phyloP scores from a whole-genome alignment of 768 basidiomycete species.

The Russula abietina region DNA sequence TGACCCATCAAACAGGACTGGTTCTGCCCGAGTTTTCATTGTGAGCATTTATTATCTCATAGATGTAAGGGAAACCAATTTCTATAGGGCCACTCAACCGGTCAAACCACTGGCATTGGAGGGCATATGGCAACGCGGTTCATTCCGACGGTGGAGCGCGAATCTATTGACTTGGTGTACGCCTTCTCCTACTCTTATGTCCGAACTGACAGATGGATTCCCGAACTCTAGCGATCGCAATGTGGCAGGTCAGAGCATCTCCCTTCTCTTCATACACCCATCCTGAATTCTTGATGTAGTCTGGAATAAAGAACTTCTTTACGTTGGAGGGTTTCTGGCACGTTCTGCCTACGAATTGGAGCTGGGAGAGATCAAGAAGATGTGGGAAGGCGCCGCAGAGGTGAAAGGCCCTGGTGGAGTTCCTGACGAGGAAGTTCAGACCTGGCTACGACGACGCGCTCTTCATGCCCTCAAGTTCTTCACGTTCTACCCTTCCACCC shows the following conservation, averaged over 20 bases:
- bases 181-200: conserved; percentile 25
- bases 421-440: conserved; percentile 39
- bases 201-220: conserved; percentile 1
- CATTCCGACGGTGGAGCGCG: conserved; percentile 94
- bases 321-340: conserved; percentile 74
- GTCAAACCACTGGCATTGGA: conserved; percentile 81
- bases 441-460: conserved; percentile 52
- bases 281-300: conserved; percentile 35
- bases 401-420: conserved; percentile 26
- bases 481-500: conserved; percentile 83
- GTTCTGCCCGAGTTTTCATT: conserved; percentile 75
- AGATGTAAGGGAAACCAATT: conserved; percentile 6
- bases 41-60: conserved; percentile 36
- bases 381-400: conserved; percentile 51
- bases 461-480: conserved; percentile 86
- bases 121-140: conserved; percentile 74
- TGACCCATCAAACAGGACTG: conserved; percentile 40
- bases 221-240: conserved; percentile 58
- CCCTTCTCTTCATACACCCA: neutral
- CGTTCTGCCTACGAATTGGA: conserved; percentile 84
- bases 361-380: conserved; percentile 48
- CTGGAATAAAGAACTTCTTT: conserved; percentile 89
- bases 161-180: conserved; percentile 84
- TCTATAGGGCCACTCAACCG: conserved; percentile 76
- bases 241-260: conserved; percentile 55